Conservation (phyloP, 768 basidiomycete species). For the Tephrocybe sp. region DNA sequence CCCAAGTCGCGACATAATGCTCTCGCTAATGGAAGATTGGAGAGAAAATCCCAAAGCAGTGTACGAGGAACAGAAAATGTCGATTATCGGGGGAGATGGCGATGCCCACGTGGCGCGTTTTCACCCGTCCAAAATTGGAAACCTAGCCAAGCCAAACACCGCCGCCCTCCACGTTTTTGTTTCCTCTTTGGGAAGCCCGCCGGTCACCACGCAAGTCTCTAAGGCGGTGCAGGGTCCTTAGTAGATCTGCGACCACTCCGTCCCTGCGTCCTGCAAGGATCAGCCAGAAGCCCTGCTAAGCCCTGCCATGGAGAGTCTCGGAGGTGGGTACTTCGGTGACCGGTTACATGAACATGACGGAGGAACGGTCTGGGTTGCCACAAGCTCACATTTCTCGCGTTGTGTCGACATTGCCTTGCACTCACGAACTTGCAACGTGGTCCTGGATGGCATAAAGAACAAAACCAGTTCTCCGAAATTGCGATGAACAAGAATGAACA, state of each 20-base stretch:
- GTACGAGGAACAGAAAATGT: conserved; percentile 25
- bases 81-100: conserved; percentile 20
- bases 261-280: conserved; percentile 12
- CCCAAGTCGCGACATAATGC: conserved; percentile 22
- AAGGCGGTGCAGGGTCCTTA: conserved; percentile 26
- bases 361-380: conserved; percentile 4
- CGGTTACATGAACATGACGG: conserved; percentile 1
- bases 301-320: neutral
- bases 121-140: conserved; percentile 14
- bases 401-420: conserved; percentile 6
- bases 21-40: conserved; percentile 16
- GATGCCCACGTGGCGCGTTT: conserved; percentile 24
- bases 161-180: conserved; percentile 19
- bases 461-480: conserved; percentile 9
- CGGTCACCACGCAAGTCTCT: conserved; percentile 22
- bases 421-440: conserved; percentile 3
- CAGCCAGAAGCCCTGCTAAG: neutral
- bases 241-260: neutral
- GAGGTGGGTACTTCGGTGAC: conserved; percentile 7
- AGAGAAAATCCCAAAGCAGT: conserved; percentile 27
- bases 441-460: conserved; percentile 1
- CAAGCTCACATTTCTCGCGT: neutral
- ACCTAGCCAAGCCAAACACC: conserved; percentile 18
- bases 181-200: conserved; percentile 23
- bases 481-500: too few relatives aligned